Base-by-base conservation (phyloP, 441 rosid genomes). In the Hypseocharis bilobata region DNA sequence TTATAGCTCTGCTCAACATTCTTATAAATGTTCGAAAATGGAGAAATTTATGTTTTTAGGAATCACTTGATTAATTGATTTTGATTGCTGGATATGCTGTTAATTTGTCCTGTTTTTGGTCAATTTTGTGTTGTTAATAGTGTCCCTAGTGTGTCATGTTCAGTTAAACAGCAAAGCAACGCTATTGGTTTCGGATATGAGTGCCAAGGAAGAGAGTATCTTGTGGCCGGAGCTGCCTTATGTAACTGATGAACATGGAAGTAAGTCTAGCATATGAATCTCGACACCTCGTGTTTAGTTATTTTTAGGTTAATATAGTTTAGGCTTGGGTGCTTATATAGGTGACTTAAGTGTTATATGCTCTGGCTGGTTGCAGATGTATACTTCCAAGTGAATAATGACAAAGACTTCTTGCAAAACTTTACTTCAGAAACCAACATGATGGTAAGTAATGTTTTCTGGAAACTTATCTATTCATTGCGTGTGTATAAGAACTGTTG, bases 121-220 rank as follows among this genome's bases (percentile, higher is more conserved):
- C 22, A 42, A 40, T 61, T 69, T 75, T 78, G 74, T 70, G 66
- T 72, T 42, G 57, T 84, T 84, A 80, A 89, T 81, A 77, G 72
- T 76, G 76, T 67, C 80, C 74, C 80, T 85, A 85, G 90, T 78
- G 78, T 77, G 85, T 83, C 61, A 28, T 77, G 71, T 82, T 72
- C 83, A 93, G 99, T 96, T 88, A 70, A 93, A 88, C 79, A 75
- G 74, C 74, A 88, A 81, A 82, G 96, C 97, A 66, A 85, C 92
- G 4, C 38, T 93, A 68, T 76, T 89, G 89, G 76, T 91, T 76
- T 83, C 87, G 0, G 87, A 77, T 68, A 52, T 85, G 70, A 68
- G 84, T 55, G 72, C 78, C 65, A 84, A 79, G 75, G 96, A 84
- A 66, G 68, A 89, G 74, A 87, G 86, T 66, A 69, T 93, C 77